These are phyloP conservation scores for Caryopteris hybrid DNA, from an alignment of 305 asterid genomes.

Conservation along the genomic window DNA sequence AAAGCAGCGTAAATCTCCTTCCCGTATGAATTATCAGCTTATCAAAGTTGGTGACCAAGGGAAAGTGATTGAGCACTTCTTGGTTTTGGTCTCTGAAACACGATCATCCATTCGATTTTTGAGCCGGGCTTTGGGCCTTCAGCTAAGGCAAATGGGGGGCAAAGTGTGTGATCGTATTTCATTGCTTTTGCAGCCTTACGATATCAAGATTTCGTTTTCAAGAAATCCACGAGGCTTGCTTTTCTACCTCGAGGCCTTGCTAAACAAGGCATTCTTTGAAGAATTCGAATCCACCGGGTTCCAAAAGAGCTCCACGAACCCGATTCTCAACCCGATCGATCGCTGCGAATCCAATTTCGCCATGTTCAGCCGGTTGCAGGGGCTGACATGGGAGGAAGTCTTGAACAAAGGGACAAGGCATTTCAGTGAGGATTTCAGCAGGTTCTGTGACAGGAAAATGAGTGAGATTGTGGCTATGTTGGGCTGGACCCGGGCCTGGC, in stretches of 20 bases:
- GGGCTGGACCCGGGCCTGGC: conserved; percentile 96
- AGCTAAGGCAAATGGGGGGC: conserved; percentile 55
- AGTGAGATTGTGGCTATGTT: conserved; percentile 86
- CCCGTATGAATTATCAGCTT: conserved; percentile 31
- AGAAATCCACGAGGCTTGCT: conserved; percentile 61
- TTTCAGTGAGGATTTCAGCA: conserved; percentile 88
- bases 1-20: conserved; percentile 20
- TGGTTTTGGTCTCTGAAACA: conserved; percentile 66
- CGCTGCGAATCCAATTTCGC: conserved; percentile 69
- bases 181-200: conserved; percentile 63
- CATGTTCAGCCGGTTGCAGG: conserved; percentile 46
- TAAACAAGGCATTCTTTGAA: conserved; percentile 63
- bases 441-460: conserved; percentile 91
- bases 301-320: conserved; percentile 39
- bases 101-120: conserved; percentile 59
- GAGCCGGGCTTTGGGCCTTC: conserved; percentile 55
- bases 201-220: conserved; percentile 57
- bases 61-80: conserved; percentile 60
- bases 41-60: conserved; percentile 49
- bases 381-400: conserved; percentile 85
- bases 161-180: conserved; percentile 61
- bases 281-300: conserved; percentile 71
- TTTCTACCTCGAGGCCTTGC: conserved; percentile 71
- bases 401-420: conserved; percentile 76
- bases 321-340: conserved; percentile 69